Percentiles rank a stretch among this genome's conserved stretches.
Conservation (phyloP, 2,329 filamentous ascomycete genomes). For the Claviceps sp. region DNA sequence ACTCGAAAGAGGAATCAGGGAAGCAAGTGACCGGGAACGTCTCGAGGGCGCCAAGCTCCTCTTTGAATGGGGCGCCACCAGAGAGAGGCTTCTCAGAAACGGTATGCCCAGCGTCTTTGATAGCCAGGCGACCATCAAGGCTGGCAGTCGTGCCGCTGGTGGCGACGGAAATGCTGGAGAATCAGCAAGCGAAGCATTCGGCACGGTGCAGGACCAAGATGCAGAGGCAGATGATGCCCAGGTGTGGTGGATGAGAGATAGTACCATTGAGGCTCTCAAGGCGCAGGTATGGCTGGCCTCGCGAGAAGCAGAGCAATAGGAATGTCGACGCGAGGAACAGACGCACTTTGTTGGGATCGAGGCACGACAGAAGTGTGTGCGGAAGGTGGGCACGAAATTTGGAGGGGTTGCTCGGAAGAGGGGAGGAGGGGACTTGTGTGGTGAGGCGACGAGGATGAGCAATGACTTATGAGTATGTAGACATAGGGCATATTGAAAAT, state of each 20-base stretch:
- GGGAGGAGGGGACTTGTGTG: no score
- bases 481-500: not conserved
- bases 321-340: not conserved
- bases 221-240: constrained; percentile 16
- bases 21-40: constrained; percentile 25
- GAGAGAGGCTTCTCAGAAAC: constrained; percentile 20
- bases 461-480: not conserved
- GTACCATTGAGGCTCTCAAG: constrained; percentile 41
- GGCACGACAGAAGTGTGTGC: not conserved
- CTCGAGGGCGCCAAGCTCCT: constrained; percentile 37
- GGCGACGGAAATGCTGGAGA: constrained; percentile 10
- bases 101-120: constrained; percentile 13
- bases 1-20: constrained; percentile 37
- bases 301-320: constrained; percentile 19
- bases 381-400: not conserved
- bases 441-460: not conserved
- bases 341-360: not conserved
- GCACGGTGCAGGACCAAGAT: constrained; percentile 6
- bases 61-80: constrained; percentile 42
- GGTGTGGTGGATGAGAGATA: constrained; percentile 43
- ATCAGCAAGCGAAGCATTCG: constrained; percentile 9
- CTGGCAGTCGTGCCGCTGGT: constrained; percentile 6
- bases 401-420: not conserved
- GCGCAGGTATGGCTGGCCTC: constrained; percentile 40
- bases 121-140: constrained; percentile 22